Percentiles rank a stretch among this genome's conserved stretches.
phyloP scores from a whole-genome alignment of 1,284 basidiomycete species.

The Rhodotorula mucilaginosa region DNA sequence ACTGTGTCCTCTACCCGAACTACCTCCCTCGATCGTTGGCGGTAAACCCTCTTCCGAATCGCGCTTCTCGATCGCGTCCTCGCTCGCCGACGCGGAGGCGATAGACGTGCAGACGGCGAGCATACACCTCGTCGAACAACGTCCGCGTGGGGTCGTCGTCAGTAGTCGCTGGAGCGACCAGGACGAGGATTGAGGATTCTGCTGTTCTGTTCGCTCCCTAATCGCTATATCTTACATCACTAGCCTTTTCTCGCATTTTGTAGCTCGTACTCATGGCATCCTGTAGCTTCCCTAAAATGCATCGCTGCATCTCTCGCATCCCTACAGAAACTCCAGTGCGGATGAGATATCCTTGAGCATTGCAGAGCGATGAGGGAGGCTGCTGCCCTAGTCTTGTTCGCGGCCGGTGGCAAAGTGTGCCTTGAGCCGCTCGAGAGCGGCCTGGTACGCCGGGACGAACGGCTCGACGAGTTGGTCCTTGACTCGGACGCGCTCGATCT shows the following conservation, averaged over 20 bases:
- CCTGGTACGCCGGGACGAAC: constrained; percentile 60
- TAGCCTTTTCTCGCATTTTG: background rate
- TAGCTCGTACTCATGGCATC: background rate
- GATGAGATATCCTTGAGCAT: background rate
- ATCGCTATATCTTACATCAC: background rate
- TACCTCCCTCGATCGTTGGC: background rate
- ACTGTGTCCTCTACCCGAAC: background rate
- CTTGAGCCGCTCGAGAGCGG: constrained; percentile 22
- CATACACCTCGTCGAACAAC: background rate
- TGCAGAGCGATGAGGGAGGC: background rate
- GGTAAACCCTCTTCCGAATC: background rate
- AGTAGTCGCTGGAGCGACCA: background rate
- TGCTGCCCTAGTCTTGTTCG: background rate
- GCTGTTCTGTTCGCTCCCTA: background rate
- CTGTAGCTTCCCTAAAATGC: too few species aligned
- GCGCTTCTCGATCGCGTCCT: background rate
- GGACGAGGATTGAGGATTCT: background rate
- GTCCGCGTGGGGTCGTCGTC: background rate
- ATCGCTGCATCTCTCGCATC: too few species aligned
- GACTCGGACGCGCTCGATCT: constrained; percentile 70
- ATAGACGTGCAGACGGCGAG: background rate
- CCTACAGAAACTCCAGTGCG: too few species aligned
- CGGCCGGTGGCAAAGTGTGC: constrained; percentile 18
- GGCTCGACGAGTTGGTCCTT: constrained; percentile 62
- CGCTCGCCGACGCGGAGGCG: background rate